These are phyloP conservation scores for Penicillium sp. DNA, from an alignment of 2,329 filamentous ascomycete genomes.

Conservation along the genomic window DNA sequence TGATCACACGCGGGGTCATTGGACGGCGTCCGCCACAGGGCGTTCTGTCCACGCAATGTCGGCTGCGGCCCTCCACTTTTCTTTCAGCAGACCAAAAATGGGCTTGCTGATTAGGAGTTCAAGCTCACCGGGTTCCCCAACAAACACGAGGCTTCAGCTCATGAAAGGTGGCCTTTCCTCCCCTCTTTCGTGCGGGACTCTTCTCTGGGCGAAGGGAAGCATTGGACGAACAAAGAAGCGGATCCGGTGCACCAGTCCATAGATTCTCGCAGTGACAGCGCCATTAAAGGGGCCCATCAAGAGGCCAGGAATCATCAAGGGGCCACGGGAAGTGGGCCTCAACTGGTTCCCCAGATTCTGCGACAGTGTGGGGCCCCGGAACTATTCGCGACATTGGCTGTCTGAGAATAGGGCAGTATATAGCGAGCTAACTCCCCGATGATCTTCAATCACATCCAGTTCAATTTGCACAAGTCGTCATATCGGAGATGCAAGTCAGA, in stretches of 20 bases:
- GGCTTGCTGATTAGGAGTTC: too few relatives aligned
- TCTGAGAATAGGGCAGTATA: background rate
- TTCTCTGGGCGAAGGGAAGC: background rate
- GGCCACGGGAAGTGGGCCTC: conserved; percentile 14
- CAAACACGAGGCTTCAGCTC: background rate
- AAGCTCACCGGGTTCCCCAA: background rate
- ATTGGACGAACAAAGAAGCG: background rate
- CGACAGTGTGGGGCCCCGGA: conserved; percentile 5
- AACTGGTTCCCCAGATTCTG: conserved; percentile 11
- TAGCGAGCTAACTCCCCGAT: background rate
- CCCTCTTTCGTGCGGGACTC: background rate
- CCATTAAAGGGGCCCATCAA: too few relatives aligned
- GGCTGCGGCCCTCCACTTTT: conserved; percentile 12
- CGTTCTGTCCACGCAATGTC: conserved; percentile 9
- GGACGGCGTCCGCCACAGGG: conserved; percentile 5
- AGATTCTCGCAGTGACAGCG: background rate
- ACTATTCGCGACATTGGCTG: background rate
- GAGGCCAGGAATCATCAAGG: too few relatives aligned
- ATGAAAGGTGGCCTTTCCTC: background rate
- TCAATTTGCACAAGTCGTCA: background rate
- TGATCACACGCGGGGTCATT: background rate
- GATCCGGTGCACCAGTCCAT: background rate
- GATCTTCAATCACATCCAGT: background rate
- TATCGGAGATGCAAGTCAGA: background rate
- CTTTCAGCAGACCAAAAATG: background rate